Percentiles rank a stretch among this genome's conserved stretches.
These are phyloP conservation scores for Taiozyma sp. DNA, from an alignment of 1,139 yeast species.

Conservation along the genomic window DNA sequence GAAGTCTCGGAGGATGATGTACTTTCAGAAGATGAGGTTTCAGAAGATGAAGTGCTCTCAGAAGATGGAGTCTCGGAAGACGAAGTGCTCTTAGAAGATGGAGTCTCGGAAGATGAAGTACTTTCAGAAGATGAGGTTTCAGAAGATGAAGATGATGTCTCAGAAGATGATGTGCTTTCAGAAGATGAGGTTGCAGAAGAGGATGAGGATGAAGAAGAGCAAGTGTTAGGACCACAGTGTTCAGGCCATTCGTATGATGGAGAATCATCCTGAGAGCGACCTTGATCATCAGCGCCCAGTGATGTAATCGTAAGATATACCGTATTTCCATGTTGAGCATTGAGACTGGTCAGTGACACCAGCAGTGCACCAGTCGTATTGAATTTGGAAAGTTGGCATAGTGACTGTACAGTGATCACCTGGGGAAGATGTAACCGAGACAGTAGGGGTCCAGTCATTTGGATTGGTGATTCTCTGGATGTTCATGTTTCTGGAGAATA, in stretches of 20 bases:
- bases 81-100: neutral
- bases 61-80: neutral
- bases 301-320: slow-evolving; percentile 15
- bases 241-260: slow-evolving; percentile 13
- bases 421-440: neutral
- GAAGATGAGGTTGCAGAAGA: neutral
- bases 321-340: slow-evolving; percentile 16
- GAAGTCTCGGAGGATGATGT: neutral
- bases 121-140: neutral
- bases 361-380: slow-evolving; percentile 15
- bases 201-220: neutral
- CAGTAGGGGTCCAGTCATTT: slow-evolving; percentile 6
- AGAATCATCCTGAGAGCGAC: slow-evolving; percentile 8
- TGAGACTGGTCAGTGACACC: slow-evolving; percentile 18
- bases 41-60: neutral
- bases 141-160: neutral
- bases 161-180: neutral
- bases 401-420: slow-evolving; percentile 1
- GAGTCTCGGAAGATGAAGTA: neutral
- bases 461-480: slow-evolving; percentile 11
- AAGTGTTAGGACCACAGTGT: neutral
- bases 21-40: neutral
- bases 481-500: slow-evolving; percentile 13
- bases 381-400: slow-evolving; percentile 10
- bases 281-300: slow-evolving; percentile 15